These are phyloP conservation scores for Hypholoma fasciculare DNA, from an alignment of 768 basidiomycete genomes.

Conservation along the genomic window DNA sequence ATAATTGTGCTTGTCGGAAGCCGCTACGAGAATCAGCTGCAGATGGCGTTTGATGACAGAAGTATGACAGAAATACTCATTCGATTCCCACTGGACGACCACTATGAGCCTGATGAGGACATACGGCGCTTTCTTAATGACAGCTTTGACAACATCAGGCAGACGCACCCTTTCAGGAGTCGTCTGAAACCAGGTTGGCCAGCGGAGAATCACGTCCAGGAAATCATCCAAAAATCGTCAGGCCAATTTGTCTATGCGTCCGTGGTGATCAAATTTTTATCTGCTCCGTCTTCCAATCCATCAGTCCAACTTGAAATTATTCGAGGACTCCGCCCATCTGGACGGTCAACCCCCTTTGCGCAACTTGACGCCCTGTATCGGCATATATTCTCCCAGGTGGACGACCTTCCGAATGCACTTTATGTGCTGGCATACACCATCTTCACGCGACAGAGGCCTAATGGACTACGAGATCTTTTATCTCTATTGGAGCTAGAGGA, in stretches of 20 bases:
- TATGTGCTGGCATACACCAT: too few species aligned
- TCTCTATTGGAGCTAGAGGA: too few species aligned
- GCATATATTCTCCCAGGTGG: not conserved
- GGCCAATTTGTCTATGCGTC: constrained; percentile 8
- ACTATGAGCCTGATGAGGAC: not conserved
- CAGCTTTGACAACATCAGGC: constrained; percentile 1
- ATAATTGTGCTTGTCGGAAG: constrained; percentile 10
- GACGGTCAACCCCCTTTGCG: not conserved
- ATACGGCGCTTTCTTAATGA: too few species aligned
- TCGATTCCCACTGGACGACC: not conserved
- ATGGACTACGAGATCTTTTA: too few species aligned
- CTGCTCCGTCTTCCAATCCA: not conserved
- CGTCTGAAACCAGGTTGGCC: not conserved
- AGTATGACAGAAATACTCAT: not conserved
- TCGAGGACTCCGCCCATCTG: not conserved
- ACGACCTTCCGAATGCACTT: not conserved
- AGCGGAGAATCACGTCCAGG: not conserved
- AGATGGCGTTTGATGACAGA: not conserved
- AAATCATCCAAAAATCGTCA: not conserved
- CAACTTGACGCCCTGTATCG: constrained; percentile 3
- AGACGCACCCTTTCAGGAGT: constrained; percentile 1
- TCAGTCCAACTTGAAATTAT: not conserved
- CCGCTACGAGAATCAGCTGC: constrained; percentile 9
- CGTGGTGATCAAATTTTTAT: not conserved
- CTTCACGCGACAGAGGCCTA: too few species aligned